Base-by-base conservation (phyloP, 148 eudicot genomes). In the Vaccinium corymbosum region DNA sequence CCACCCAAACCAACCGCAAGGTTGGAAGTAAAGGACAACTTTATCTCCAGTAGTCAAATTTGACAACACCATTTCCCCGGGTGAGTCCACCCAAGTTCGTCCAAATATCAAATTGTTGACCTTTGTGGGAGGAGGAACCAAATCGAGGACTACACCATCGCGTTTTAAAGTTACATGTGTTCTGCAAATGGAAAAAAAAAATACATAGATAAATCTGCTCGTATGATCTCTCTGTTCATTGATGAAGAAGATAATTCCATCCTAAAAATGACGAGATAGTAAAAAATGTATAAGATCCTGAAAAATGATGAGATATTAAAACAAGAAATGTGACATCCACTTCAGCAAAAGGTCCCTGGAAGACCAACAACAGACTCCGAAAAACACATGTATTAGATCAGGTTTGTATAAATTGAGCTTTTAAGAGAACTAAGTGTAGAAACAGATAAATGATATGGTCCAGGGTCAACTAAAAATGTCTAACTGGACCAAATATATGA, bases 1-100 rank as follows among this genome's bases (percentile, higher is more conserved):
- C 83, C 91, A 97, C 99, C 99, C 99, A 82, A 97, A 97, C 99
- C 99, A 97, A 71, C 99, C 97, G 48, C 98, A 97, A 78, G 98
- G 97, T 87, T 97, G 99, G 87, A 97, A 97, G 86, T 93, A 94
- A 17, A 97, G 92, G 27, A 97, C 95, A 83, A 91, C 99, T 90
- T 97, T 97, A 77, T 97, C 98, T 78, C 98, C 96, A 12, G 98
- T 94, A 14, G 97, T 93, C 85, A 91, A 81, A 88, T 97, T 97
- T 79, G 97, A 88, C 92, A 97, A 48, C 71, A 97, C 79, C 98
- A 97, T 97, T 84, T 97, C 99, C 53, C 99, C 99, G 2, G 95
- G 97, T 66, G 95, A 92, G 89, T 97, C 99, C 35, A 97, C 93
- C 99, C 99, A 97, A 59, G 99, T 97, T 75, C 98, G 93, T 76